Evolutionary conservation across 2,329 filamentous ascomycete species (phyloP), one percentile per base, ranked within the genome.

Genomic region (Aspergillus carbonarius): DNA sequence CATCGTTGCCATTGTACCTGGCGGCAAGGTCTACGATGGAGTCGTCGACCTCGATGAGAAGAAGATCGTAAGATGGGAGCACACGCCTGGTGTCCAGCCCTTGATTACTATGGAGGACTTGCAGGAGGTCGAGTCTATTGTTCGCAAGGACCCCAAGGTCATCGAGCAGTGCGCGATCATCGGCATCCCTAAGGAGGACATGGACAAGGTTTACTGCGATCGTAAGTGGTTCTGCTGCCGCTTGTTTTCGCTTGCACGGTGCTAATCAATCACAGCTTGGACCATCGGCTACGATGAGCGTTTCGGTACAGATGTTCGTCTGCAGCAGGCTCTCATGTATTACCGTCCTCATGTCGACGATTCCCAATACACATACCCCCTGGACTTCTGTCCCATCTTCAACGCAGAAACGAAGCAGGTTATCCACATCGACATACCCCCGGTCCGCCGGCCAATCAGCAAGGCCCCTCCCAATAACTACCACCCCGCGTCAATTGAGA

Each of bases 141-240:
- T 87, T 60, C 85, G 92, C 64, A 87, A 86, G 67, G 91, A 96
- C 70, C 85, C 90, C 13, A 90, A 89, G 68, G 92, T 96, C 60
- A 95, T 96, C 65, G 91, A 96, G 76, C 92, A 96, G 75, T 97
- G 93, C 70, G 85, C 84, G 6, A 84, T 96, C 60, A 84, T 92
- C 59, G 93, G 93, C 1, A 91, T 97, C 60, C 85, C 91, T 12
- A 83, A 82, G 57, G 83, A 90, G 65, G 90, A 96, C 60, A 96
- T 97, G 93, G 81, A 95, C 81, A 96, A 96, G 77, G 91, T 97
- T 49, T 96, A 96, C 79, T 96, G 92, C 75, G 93, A 97, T 72
- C 92, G 86, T 83, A 72, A 76, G 83, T 82, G 10, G 17, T 9
- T 17, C 7, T 42, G 32, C 9, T 13, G 4, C 27, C 15, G 15